Evolutionary conservation across 2,329 filamentous ascomycete genomes (phyloP), one percentile per base, ranked within the genome.

Genomic region (Aspergillus vadensis): DNA sequence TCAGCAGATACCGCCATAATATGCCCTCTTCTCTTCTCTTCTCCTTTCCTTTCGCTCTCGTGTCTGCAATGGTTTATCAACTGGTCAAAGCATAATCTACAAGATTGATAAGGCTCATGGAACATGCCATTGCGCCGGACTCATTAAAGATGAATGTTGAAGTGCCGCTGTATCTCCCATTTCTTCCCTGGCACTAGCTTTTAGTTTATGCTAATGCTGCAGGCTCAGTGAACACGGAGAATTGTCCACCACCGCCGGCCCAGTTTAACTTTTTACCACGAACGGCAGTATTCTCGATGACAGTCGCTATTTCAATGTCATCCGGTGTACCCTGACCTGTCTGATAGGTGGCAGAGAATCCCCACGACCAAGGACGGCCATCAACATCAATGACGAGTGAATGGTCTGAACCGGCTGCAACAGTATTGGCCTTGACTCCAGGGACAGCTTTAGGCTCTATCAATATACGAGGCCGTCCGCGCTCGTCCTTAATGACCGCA

Each of bases 171-270:
- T 19, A 12, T 10, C 50, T 41, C 55, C n/a, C 23, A 9, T 19
- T 38, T 15, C 6, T 32, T 19, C 8, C 43, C 44, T n/a, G 19
- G 30, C n/a, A 15, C 39, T 5, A 23, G 19, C 14, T 43, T 27
- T 3, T 25, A 44, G n/a, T 10, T 36, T 19, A 49, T 68, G 49
- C 71, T 41, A 61, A 23, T 39, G 50, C 64, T 14, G 65, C 69
- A 38, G 72, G 68, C 47, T 70, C 75, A 2, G 77, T 77, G 54
- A 80, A 72, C 14, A 80, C 72, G 10, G 77, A 79, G 68, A 78
- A 97, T 72, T 97, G 93, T 5, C 92, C 92, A 65, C 94, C 93
- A n/a, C 89, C 89, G 47, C 91, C 91, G n/a, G 90, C 91, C 77
- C 84, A 91, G 36, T 87, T 83, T 47, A 97, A 82, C 75, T 88